phyloP scores from a whole-genome alignment of 345 rosid genomes.

The Syzygium grande region DNA sequence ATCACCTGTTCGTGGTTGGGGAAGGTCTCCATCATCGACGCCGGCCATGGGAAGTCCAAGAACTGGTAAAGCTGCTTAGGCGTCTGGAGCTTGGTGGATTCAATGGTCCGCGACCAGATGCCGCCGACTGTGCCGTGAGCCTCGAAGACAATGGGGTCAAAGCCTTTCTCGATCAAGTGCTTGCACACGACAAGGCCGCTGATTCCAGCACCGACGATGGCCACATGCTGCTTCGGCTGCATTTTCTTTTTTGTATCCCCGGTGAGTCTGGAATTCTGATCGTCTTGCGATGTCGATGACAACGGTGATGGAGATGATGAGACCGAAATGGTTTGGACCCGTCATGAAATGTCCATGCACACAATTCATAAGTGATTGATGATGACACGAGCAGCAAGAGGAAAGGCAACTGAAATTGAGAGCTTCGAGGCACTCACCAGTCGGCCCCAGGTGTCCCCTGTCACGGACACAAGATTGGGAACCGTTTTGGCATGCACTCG shows the following conservation, averaged over 20 bases:
- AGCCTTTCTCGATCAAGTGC: constrained; percentile 19
- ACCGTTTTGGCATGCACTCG: background rate
- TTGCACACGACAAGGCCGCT: constrained; percentile 38
- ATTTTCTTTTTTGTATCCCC: background rate
- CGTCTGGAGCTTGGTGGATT: constrained; percentile 33
- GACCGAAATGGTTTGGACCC: background rate
- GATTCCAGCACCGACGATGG: constrained; percentile 33
- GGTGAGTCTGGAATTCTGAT: background rate
- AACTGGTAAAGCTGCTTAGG: constrained; percentile 28
- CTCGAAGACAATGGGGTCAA: constrained; percentile 20
- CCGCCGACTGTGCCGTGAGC: constrained; percentile 17
- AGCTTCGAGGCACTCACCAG: background rate
- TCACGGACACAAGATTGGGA: background rate
- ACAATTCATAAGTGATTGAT: background rate
- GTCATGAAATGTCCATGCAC: background rate
- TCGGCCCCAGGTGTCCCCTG: background rate
- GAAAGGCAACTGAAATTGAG: background rate
- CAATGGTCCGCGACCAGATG: constrained; percentile 21
- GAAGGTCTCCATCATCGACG: constrained; percentile 8
- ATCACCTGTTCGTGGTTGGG: constrained; percentile 24
- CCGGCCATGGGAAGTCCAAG: constrained; percentile 35
- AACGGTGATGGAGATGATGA: background rate
- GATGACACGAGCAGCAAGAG: background rate
- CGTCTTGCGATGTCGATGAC: background rate
- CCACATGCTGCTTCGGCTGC: constrained; percentile 9